A percentile compares a stretch with the other conserved stretches of the same genome.
Conservation (phyloP, 768 basidiomycete species). For the Pholiota molesta region DNA sequence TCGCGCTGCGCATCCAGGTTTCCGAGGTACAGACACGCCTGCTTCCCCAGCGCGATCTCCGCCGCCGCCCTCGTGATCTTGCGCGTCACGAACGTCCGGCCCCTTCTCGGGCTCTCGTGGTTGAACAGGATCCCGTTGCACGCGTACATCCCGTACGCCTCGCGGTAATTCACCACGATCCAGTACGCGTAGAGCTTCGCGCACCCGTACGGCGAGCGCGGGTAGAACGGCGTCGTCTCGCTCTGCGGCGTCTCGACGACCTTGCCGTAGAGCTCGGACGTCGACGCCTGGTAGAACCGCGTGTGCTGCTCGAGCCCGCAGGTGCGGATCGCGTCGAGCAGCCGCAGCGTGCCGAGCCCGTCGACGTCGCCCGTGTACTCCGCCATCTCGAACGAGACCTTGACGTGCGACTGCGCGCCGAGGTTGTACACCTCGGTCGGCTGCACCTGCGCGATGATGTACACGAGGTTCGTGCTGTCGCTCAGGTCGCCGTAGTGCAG, state of each 20-base stretch:
- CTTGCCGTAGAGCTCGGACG: conserved; percentile 96
- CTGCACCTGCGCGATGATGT: conserved; percentile 92
- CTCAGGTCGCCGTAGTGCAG: conserved; percentile 92
- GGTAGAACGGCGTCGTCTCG: conserved; percentile 97
- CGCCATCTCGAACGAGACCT: conserved; percentile 99
- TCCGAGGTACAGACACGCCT: conserved; percentile 88
- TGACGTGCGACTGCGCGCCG: conserved; percentile 97
- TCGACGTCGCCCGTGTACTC: conserved; percentile 99
- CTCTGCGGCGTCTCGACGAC: conserved; percentile 94
- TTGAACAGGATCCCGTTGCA: conserved; percentile 98
- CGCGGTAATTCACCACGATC: conserved; percentile 91
- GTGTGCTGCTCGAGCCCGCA: conserved; percentile 92
- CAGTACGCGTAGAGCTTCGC: conserved; percentile 94
- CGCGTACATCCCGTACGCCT: conserved; percentile 95
- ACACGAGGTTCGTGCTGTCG: conserved; percentile 96
- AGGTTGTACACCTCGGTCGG: conserved; percentile 98
- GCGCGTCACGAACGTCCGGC: conserved; percentile 93
- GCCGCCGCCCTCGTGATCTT: conserved; percentile 94
- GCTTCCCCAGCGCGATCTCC: conserved; percentile 89
- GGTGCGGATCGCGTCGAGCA: conserved; percentile 95
- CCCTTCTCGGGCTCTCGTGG: conserved; percentile 94
- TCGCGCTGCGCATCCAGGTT: conserved; percentile 95
- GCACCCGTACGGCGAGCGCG: conserved; percentile 95
- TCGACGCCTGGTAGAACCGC: conserved; percentile 97
- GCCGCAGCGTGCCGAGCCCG: conserved; percentile 90